These are phyloP conservation scores for Yamadazyma membranifaciens DNA, from an alignment of 1,139 yeast species.

Conservation along the genomic window DNA sequence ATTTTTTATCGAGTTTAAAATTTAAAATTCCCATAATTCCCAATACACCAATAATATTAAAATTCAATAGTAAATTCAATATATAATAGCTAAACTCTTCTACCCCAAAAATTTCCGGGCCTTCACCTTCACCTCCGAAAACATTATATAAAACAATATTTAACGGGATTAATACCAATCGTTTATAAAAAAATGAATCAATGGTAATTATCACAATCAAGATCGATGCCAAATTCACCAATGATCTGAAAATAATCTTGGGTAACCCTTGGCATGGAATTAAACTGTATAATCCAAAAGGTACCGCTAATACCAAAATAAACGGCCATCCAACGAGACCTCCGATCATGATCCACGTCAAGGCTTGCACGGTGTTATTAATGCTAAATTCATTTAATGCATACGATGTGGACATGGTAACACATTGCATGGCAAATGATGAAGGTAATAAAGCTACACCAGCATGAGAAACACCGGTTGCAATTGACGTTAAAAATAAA, in stretches of 20 bases:
- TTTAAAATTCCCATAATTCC: constrained; percentile 40
- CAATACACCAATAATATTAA: constrained; percentile 55
- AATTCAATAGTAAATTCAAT: constrained; percentile 68
- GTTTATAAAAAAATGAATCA: constrained; percentile 69
- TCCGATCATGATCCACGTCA: constrained; percentile 58
- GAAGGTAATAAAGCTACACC: constrained; percentile 84
- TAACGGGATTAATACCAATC: constrained; percentile 66
- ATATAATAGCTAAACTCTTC: constrained; percentile 82
- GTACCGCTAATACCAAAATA: constrained; percentile 62
- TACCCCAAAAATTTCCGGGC: constrained; percentile 89
- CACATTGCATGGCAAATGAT: constrained; percentile 74
- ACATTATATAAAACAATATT: constrained; percentile 87
- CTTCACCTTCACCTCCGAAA: constrained; percentile 65
- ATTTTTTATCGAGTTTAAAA: constrained; percentile 15
- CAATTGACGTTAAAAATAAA: constrained; percentile 42
- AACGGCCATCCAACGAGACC: constrained; percentile 94
- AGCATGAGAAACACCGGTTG: constrained; percentile 81
- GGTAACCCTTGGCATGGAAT: not conserved
- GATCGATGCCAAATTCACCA: constrained; percentile 23
- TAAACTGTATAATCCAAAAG: constrained; percentile 46
- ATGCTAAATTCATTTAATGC: constrained; percentile 24
- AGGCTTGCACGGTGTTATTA: constrained; percentile 26
- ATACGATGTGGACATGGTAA: constrained; percentile 52
- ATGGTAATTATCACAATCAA: constrained; percentile 25
- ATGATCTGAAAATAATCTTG: constrained; percentile 2